phyloP scores from a whole-genome alignment of 2,329 filamentous ascomycete genomes.

The Venturia asperata region DNA sequence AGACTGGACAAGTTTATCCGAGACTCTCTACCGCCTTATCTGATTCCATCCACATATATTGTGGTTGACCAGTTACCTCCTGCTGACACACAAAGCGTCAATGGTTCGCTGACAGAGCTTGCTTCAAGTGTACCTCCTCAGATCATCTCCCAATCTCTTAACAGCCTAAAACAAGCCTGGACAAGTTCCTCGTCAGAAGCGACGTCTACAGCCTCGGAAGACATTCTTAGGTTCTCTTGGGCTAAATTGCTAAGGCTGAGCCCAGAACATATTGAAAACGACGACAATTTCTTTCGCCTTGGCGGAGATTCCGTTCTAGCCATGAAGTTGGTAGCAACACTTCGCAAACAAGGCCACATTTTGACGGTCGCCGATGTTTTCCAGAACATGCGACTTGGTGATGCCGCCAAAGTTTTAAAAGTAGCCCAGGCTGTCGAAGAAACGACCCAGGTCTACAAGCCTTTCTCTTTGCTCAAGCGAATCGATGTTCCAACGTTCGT shows the following conservation, averaged over 20 bases:
- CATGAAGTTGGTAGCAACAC: conserved; percentile 39
- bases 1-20: conserved; percentile 38
- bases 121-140: conserved; percentile 1
- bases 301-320: conserved; percentile 43
- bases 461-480: conserved; percentile 46
- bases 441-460: conserved; percentile 22
- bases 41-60: conserved; percentile 42
- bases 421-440: conserved; percentile 27
- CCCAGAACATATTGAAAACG: conserved; percentile 30
- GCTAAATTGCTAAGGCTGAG: conserved; percentile 28
- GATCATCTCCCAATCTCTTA: neutral
- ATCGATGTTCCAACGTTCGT: conserved; percentile 40
- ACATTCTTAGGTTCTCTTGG: conserved; percentile 26
- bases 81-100: neutral
- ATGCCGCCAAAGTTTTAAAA: conserved; percentile 48
- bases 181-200: neutral
- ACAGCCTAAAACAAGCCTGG: conserved; percentile 1
- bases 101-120: neutral
- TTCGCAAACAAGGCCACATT: conserved; percentile 30
- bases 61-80: conserved; percentile 35
- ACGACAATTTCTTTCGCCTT: conserved; percentile 40
- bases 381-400: conserved; percentile 36
- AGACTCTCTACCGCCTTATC: conserved; percentile 41
- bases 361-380: conserved; percentile 41
- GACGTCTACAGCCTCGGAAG: conserved; percentile 14